A percentile compares a stretch with the other conserved stretches of the same genome.
Conservation (phyloP, 306 rosid genomes). For the Sechiopsis laciniata region DNA sequence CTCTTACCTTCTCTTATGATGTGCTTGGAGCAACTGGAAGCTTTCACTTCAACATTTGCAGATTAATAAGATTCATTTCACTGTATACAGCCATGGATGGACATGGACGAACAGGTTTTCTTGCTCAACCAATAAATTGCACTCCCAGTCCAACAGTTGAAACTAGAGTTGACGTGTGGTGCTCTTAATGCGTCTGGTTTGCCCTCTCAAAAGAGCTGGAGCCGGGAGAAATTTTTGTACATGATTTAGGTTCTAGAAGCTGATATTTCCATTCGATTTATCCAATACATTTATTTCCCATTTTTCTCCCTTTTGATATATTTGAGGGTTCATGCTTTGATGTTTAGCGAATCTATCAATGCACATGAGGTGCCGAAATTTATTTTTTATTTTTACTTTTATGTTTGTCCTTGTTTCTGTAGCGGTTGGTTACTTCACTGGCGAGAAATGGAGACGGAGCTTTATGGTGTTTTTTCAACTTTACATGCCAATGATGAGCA, state of each 20-base stretch:
- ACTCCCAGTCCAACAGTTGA: conserved; percentile 4
- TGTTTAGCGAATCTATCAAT: conserved; percentile 13
- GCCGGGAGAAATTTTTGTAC: conserved; percentile 13
- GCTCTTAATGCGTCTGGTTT: background rate
- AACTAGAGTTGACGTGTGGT: conserved; percentile 4
- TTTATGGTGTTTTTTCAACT: background rate
- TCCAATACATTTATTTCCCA: background rate
- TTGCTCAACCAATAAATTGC: background rate
- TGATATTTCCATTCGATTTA: conserved; percentile 12
- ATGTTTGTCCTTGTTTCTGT: background rate
- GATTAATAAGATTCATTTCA: conserved; percentile 17
- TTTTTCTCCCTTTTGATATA: background rate
- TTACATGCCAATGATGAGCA: background rate
- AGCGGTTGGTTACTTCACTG: background rate
- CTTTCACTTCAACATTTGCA: conserved; percentile 23
- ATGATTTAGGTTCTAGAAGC: conserved; percentile 1
- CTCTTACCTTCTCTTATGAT: conserved; percentile 20
- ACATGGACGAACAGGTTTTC: background rate
- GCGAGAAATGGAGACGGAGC: background rate
- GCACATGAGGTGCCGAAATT: conserved; percentile 5
- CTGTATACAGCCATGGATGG: conserved; percentile 14
- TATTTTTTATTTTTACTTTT: too few species aligned
- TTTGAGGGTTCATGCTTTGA: background rate
- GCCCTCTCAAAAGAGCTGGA: conserved; percentile 1
- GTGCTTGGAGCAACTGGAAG: conserved; percentile 25